phyloP scores from a whole-genome alignment of 1,139 yeast species.

The Debaryomyces sp. region DNA sequence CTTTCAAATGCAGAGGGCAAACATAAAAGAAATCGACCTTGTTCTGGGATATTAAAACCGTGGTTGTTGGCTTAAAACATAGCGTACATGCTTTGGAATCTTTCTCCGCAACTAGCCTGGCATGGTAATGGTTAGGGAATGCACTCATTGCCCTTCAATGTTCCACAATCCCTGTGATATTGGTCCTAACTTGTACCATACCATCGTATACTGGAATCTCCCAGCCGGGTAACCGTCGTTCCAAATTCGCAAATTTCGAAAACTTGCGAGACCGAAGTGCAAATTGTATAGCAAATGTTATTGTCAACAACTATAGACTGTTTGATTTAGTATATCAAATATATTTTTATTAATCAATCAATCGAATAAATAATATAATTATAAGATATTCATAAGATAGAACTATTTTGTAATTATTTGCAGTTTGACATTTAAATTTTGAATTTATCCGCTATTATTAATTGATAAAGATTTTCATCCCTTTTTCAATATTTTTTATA shows the following conservation, averaged over 20 bases:
- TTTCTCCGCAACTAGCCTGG: conserved; percentile 58
- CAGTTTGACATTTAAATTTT: conserved; percentile 5
- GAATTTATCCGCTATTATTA: conserved; percentile 5
- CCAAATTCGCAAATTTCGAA: conserved; percentile 3
- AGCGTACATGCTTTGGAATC: conserved; percentile 62
- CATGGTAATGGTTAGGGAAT: conserved; percentile 56
- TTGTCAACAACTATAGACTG: conserved; percentile 3
- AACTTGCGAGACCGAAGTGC: conserved; percentile 9
- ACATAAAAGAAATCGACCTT: conserved; percentile 68
- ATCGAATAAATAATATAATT: conserved; percentile 4
- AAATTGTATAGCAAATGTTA: conserved; percentile 8
- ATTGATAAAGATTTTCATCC: conserved; percentile 7
- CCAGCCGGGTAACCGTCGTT: conserved; percentile 8
- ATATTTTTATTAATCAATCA: conserved; percentile 8
- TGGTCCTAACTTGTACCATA: not conserved
- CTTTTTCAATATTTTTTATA: conserved; percentile 6
- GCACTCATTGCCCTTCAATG: conserved; percentile 5
- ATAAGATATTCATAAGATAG: conserved; percentile 1
- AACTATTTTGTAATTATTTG: conserved; percentile 2
- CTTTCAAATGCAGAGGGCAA: conserved; percentile 66
- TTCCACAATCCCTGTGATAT: not conserved
- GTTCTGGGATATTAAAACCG: conserved; percentile 58
- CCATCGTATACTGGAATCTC: not conserved
- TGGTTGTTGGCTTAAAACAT: conserved; percentile 66
- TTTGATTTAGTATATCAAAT: conserved; percentile 2